Conservation (phyloP, 306 rosid species). For the Geum urbanum region DNA sequence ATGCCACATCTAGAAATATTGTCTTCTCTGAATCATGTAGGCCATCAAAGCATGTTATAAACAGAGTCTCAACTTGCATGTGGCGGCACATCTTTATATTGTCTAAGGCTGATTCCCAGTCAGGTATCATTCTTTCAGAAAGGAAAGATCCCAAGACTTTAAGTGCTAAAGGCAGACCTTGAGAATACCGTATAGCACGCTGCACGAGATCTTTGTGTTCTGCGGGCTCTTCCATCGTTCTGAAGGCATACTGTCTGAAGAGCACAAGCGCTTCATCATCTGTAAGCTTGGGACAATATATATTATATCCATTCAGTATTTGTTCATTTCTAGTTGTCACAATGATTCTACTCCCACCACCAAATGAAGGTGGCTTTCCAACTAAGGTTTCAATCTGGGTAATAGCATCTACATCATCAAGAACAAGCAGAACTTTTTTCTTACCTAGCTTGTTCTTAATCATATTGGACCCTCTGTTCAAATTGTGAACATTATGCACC, state of each 20-base stretch:
- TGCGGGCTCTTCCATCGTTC: not conserved
- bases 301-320: not conserved
- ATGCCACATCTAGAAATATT: conserved; percentile 23
- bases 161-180: conserved; percentile 24
- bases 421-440: not conserved
- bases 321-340: not conserved
- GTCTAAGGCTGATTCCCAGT: too few relatives aligned
- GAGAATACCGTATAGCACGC: not conserved
- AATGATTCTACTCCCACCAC: not conserved
- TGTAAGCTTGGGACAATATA: conserved; percentile 2
- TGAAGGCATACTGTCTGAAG: conserved; percentile 14
- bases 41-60: conserved; percentile 7
- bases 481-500: not conserved
- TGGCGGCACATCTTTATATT: too few relatives aligned
- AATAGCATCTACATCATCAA: not conserved
- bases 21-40: conserved; percentile 14
- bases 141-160: conserved; percentile 14
- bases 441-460: not conserved
- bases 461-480: not conserved
- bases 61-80: too few relatives aligned
- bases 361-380: not conserved
- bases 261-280: conserved; percentile 15
- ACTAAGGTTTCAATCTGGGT: not conserved
- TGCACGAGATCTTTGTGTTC: not conserved
- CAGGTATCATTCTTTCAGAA: not conserved